Base-by-base conservation (phyloP, 1,284 basidiomycete species). In the Trametes pubescens region DNA sequence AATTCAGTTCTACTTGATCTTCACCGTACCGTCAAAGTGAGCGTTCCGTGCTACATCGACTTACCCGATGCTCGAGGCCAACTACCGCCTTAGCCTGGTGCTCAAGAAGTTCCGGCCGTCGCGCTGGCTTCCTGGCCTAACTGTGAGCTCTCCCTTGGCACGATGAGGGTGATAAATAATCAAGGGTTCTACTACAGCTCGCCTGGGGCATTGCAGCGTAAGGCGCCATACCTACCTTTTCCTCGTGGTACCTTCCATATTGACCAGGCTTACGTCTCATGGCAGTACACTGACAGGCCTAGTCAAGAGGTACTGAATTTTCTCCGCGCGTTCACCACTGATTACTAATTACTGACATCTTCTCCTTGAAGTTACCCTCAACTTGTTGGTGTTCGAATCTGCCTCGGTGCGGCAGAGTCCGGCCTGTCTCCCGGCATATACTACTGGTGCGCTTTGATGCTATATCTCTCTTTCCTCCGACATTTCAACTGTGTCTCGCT, bases 391-490 rank as follows among this genome's bases (percentile, higher is more conserved):
- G 79, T 79, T 10, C 85, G 86, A 37, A 79, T 86, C 10, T 85
- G 79, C 59, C 81, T 91, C 0, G 90, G 91, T 0, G 71, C 90
- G 0, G 82, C 89, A 0, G 90, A 92, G 73, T 86, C 88, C 3
- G 90, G 90, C 0, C 73, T 91, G 24, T 88, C 89, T 65, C 88
- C 89, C 2, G 88, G 89, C 16, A 86, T 89, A 1, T 82, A 84
- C 0, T 90, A 88, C 73, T 89, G 88, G 77, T 77, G 24, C 29
- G 75, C 71, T 16, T 21, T 16, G 43, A n/a, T 14, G 32, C 10
- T 2, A 16, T 38, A 13, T 13, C 37, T 6, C 10, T 2, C 10
- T 38, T 13, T 6, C 37, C 4, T 13, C 10, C 37, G 37, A 11
- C 37, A 16, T 13, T 5, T 13, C 11, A 16, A 2, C 10, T 38